Evolutionary conservation across 73 alveolate species (phyloP).

Genomic region (Paramecium sonneborni): DNA sequence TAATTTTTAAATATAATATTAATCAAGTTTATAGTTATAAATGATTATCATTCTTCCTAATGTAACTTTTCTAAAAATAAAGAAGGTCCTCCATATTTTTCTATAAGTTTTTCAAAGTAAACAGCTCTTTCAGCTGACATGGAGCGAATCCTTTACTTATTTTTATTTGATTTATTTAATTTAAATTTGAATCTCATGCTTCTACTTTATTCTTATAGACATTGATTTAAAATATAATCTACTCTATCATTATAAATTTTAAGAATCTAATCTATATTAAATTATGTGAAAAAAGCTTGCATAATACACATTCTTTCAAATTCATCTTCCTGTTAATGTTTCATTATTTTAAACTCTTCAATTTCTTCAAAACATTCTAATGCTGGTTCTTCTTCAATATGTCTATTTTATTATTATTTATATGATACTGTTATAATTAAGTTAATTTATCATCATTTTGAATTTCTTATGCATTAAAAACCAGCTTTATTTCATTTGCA

Average conservation of each 20-base stretch:
- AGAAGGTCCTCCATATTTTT: conserved; percentile 43
- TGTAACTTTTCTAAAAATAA: background rate
- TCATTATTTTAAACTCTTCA: background rate
- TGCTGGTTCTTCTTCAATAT: background rate
- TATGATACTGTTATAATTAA: background rate
- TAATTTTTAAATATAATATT: background rate
- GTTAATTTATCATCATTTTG: background rate
- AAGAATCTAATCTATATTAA: background rate
- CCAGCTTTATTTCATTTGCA: conserved; percentile 21
- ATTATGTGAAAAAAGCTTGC: background rate
- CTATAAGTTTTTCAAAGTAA: conserved; percentile 29
- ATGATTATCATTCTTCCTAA: background rate
- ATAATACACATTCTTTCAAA: conserved; percentile 9
- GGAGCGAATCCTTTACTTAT: background rate
- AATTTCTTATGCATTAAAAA: background rate
- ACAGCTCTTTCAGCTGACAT: conserved; percentile 51
- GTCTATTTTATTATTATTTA: background rate
- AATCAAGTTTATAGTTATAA: too few species aligned
- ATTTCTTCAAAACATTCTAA: background rate
- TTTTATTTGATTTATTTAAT: background rate
- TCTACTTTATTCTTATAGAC: background rate
- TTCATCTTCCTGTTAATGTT: conserved; percentile 8
- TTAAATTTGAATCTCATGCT: background rate
- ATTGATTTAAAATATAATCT: background rate
- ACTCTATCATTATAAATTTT: background rate